Percentiles rank a stretch among this genome's conserved stretches.
These are phyloP conservation scores for Pulveroboletus sp. DNA, from an alignment of 768 basidiomycete species.

Conservation along the genomic window DNA sequence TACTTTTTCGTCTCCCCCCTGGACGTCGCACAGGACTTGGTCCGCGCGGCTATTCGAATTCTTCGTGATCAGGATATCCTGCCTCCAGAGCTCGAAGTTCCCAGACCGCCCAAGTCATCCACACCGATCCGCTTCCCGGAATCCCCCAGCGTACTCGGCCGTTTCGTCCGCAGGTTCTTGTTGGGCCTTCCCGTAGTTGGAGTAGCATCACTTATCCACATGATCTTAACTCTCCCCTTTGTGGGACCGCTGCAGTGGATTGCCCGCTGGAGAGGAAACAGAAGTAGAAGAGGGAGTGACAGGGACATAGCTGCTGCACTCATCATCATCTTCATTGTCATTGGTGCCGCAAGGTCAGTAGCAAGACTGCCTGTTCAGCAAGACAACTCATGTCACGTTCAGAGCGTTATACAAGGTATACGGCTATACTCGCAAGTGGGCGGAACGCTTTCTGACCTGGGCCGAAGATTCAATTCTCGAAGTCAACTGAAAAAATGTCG, in stretches of 20 bases:
- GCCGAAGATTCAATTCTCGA: slow-evolving; percentile 83
- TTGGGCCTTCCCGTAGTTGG: slow-evolving; percentile 78
- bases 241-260: slow-evolving; percentile 70
- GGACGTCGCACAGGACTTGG: slow-evolving; percentile 57
- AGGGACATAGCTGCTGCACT: slow-evolving; percentile 67
- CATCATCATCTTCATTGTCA: slow-evolving; percentile 55
- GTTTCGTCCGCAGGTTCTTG: slow-evolving; percentile 68
- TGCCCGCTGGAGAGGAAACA: slow-evolving; percentile 60
- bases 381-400: slow-evolving; percentile 11
- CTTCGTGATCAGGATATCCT: slow-evolving; percentile 54
- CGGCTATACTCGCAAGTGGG: slow-evolving; percentile 53
- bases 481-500: slow-evolving; percentile 45
- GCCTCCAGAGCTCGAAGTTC: slow-evolving; percentile 24
- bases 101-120: slow-evolving; percentile 14
- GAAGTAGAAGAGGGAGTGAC: slow-evolving; percentile 49
- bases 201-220: slow-evolving; percentile 70
- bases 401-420: slow-evolving; percentile 77
- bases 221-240: slow-evolving; percentile 62
- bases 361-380: not conserved
- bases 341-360: slow-evolving; percentile 62
- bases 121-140: slow-evolving; percentile 21
- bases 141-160: slow-evolving; percentile 47
- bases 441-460: slow-evolving; percentile 60
- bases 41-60: slow-evolving; percentile 61
- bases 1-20: slow-evolving; percentile 51